These are phyloP conservation scores for Yamagishiella unicocca DNA, from an alignment of 139 green algal genomes.

Conservation along the genomic window DNA sequence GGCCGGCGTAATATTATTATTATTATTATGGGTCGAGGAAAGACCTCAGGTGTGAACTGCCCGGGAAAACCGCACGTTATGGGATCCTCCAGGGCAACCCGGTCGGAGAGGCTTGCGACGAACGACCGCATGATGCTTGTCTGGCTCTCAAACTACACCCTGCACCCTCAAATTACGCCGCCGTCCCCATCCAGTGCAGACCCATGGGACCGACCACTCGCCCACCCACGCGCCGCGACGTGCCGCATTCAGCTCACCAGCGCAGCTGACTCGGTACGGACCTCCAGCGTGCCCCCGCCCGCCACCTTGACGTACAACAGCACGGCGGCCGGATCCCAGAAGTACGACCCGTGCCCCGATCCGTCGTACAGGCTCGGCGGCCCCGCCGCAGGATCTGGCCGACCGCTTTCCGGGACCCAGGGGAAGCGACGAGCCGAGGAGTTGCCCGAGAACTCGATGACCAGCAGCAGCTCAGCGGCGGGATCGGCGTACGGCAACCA, in stretches of 20 bases:
- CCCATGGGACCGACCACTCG: no score
- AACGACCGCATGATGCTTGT: no score
- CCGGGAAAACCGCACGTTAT: not conserved
- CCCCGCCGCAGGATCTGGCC: no score
- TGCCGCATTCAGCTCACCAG: constrained; percentile 1
- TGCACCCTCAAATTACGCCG: not conserved
- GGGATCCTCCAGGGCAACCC: no score
- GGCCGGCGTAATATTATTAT: no score
- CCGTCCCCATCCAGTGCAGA: not conserved
- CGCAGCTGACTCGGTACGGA: not conserved
- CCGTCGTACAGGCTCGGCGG: constrained; percentile 36
- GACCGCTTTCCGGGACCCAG: not conserved
- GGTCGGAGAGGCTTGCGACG: not conserved
- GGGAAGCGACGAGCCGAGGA: not conserved
- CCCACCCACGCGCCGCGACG: no score
- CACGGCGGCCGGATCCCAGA: constrained; percentile 54
- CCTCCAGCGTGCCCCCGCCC: constrained; percentile 7
- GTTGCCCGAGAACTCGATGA: not conserved
- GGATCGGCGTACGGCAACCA: constrained; percentile 14
- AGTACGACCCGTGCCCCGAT: constrained; percentile 49
- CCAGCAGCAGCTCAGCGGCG: not conserved
- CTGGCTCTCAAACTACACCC: not conserved
- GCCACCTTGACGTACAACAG: constrained; percentile 53
- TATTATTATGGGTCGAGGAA: no score
- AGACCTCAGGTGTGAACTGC: not conserved